phyloP scores from a whole-genome alignment of 257 asterid genomes.

The Solanum stenotomum region DNA sequence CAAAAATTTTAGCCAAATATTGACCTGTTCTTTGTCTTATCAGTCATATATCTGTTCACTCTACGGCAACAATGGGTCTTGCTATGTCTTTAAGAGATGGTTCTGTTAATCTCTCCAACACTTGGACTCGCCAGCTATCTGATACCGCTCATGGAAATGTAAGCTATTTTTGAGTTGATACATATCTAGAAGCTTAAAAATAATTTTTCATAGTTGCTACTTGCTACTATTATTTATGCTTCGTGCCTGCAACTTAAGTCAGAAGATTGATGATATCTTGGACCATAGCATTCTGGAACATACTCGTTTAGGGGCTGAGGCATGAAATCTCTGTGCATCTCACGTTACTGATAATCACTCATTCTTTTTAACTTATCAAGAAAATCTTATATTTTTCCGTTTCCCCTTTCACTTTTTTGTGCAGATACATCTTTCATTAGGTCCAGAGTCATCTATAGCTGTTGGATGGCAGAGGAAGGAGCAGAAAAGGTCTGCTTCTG shows the following conservation, averaged over 20 bases:
- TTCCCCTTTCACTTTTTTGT: slow-evolving; percentile 8
- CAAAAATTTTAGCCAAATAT: not conserved
- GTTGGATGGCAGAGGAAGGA: slow-evolving; percentile 92
- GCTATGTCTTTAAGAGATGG: slow-evolving; percentile 85
- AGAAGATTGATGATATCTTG: not conserved
- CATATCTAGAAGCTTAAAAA: not conserved
- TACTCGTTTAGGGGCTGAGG: not conserved
- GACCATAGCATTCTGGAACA: not conserved
- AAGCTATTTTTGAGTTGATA: slow-evolving; percentile 14
- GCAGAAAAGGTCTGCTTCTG: slow-evolving; percentile 69
- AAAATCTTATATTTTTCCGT: not conserved
- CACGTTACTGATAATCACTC: not conserved
- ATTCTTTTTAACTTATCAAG: not conserved
- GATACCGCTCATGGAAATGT: slow-evolving; percentile 72
- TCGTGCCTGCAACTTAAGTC: not conserved
- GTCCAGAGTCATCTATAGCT: slow-evolving; percentile 71
- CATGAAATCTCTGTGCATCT: not conserved
- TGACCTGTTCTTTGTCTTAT: slow-evolving; percentile 6
- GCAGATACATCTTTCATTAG: slow-evolving; percentile 86
- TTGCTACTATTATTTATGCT: not conserved
- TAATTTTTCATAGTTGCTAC: not conserved
- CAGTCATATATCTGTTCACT: slow-evolving; percentile 80
- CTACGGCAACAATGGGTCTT: slow-evolving; percentile 72
- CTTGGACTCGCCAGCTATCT: slow-evolving; percentile 87
- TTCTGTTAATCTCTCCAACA: slow-evolving; percentile 77